Conservation (phyloP, 2,329 filamentous ascomycete genomes). For the Diaporthe capsici region DNA sequence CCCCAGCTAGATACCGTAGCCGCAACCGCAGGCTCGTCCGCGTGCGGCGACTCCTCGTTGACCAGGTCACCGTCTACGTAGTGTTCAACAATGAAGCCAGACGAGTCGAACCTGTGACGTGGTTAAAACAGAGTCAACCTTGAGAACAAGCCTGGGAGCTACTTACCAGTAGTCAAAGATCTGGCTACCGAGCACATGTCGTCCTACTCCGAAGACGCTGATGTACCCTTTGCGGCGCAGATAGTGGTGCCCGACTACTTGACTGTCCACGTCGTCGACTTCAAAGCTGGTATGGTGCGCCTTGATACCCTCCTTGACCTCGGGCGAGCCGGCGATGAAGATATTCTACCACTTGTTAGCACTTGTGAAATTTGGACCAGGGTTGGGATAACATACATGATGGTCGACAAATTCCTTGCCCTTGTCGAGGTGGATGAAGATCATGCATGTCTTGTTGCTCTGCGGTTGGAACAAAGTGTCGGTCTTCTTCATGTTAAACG, state of each 20-base stretch:
- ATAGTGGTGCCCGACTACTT: slow-evolving; percentile 15
- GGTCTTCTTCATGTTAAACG: slow-evolving; percentile 29
- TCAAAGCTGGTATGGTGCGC: slow-evolving; percentile 17
- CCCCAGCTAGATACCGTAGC: not conserved
- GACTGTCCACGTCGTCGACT: slow-evolving; percentile 28
- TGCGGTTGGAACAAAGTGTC: slow-evolving; percentile 1
- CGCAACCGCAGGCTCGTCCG: slow-evolving; percentile 6
- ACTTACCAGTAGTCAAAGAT: slow-evolving; percentile 28
- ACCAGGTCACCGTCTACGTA: slow-evolving; percentile 33
- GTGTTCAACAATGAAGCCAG: slow-evolving; percentile 32
- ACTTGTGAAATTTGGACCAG: not conserved
- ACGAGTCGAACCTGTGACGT: slow-evolving; percentile 18
- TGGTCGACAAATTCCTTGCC: slow-evolving; percentile 26
- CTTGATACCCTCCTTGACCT: slow-evolving; percentile 6
- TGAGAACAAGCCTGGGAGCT: too few species aligned
- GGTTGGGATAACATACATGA: not conserved
- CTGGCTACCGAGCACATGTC: slow-evolving; percentile 21
- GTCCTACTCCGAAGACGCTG: slow-evolving; percentile 3
- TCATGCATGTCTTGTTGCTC: not conserved
- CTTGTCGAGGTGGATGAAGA: slow-evolving; percentile 26
- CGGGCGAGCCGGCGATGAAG: slow-evolving; percentile 19
- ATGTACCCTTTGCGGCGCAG: not conserved
- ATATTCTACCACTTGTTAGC: not conserved
- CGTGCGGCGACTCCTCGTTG: slow-evolving; percentile 11
- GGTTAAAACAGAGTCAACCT: not conserved